A percentile compares a stretch with the other conserved stretches of the same genome.
These are phyloP conservation scores for Agaricus sinodeliciosus DNA, from an alignment of 768 basidiomycete genomes.

Conservation along the genomic window DNA sequence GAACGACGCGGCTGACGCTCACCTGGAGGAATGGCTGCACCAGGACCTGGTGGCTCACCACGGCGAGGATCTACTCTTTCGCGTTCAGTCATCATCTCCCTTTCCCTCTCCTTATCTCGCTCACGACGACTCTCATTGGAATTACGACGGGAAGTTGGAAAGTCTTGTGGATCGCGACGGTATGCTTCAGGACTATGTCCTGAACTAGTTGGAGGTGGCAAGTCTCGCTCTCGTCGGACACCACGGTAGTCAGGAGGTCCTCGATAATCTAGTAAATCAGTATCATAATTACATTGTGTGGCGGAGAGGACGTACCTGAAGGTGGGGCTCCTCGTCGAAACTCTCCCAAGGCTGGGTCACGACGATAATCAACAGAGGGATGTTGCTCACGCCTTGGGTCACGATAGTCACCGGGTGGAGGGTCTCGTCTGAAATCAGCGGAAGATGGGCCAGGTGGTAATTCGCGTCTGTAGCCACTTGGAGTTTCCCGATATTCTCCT, in stretches of 20 bases:
- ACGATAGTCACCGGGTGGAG: slow-evolving; percentile 4
- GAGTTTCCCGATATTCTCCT: background rate
- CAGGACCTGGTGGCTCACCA: slow-evolving; percentile 8
- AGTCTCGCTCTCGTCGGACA: slow-evolving; percentile 3
- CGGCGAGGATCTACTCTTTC: slow-evolving; percentile 10
- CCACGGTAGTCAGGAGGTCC: slow-evolving; percentile 5
- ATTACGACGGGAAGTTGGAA: slow-evolving; percentile 4
- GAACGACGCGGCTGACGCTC: slow-evolving; percentile 9
- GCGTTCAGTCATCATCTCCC: slow-evolving; percentile 6
- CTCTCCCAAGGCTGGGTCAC: slow-evolving; percentile 6
- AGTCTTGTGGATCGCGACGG: slow-evolving; percentile 9
- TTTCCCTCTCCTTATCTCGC: slow-evolving; percentile 10
- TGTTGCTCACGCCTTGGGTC: slow-evolving; percentile 8
- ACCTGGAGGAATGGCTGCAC: slow-evolving; percentile 5
- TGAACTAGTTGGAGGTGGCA: slow-evolving; percentile 7
- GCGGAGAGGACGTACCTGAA: background rate
- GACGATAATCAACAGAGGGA: slow-evolving; percentile 7
- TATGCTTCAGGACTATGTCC: slow-evolving; percentile 8
- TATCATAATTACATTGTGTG: background rate
- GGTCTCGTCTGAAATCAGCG: slow-evolving; percentile 1
- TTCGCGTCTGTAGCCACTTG: background rate
- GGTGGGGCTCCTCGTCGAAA: slow-evolving; percentile 5
- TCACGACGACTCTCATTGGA: slow-evolving; percentile 9
- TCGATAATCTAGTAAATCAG: background rate
- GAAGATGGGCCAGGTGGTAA: background rate